These are phyloP conservation scores for Dryadomyces quercus-mongolicae DNA, from an alignment of 2,329 filamentous ascomycete genomes.

Conservation along the genomic window DNA sequence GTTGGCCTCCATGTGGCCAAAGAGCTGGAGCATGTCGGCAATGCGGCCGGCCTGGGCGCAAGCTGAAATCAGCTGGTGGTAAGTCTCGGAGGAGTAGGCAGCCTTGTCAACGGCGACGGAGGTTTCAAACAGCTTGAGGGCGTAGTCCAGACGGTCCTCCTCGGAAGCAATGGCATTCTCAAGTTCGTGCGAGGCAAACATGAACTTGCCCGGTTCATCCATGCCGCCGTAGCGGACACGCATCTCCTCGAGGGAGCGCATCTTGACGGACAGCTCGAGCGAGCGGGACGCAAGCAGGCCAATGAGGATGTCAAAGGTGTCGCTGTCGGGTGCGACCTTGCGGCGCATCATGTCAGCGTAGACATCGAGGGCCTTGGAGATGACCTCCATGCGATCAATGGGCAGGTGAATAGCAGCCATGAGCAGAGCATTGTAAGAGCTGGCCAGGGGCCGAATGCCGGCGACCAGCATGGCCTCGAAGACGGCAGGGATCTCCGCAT, in stretches of 20 bases:
- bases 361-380: conserved; percentile 84
- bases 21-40: conserved; percentile 81
- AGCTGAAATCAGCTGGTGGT: conserved; percentile 73
- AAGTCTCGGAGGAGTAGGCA: conserved; percentile 69
- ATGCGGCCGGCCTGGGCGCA: conserved; percentile 74
- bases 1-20: conserved; percentile 78
- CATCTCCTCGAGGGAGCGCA: conserved; percentile 66
- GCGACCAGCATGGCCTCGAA: conserved; percentile 85
- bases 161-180: conserved; percentile 78
- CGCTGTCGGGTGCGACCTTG: conserved; percentile 66
- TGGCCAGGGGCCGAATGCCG: conserved; percentile 66
- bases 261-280: conserved; percentile 63
- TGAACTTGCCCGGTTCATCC: conserved; percentile 73
- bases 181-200: conserved; percentile 77
- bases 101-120: conserved; percentile 52
- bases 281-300: conserved; percentile 70
- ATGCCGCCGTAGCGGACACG: conserved; percentile 74
- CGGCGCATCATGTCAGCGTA: conserved; percentile 94
- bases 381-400: conserved; percentile 65
- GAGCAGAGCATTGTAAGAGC: conserved; percentile 86
- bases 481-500: conserved; percentile 76
- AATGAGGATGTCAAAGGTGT: conserved; percentile 82
- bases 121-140: conserved; percentile 72
- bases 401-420: conserved; percentile 76
- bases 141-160: conserved; percentile 76